These are phyloP conservation scores for Pythium vanterpoolii DNA, from an alignment of 352 stramenopile genomes.

Conservation along the genomic window DNA sequence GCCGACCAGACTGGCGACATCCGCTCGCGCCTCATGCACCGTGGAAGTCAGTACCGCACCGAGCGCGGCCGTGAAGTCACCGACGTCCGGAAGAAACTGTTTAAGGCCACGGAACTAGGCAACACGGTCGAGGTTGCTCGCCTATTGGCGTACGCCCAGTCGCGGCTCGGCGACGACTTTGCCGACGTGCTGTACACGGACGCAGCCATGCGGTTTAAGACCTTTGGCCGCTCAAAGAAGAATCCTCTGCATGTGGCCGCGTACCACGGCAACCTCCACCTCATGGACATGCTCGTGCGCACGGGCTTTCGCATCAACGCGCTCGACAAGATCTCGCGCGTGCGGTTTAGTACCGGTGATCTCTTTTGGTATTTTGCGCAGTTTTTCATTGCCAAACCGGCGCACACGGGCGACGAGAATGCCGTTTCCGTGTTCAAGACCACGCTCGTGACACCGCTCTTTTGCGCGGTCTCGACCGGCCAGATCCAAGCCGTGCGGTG, in stretches of 20 bases:
- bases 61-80: conserved; percentile 41
- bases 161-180: conserved; percentile 52
- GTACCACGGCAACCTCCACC: conserved; percentile 61
- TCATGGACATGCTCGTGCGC: conserved; percentile 46
- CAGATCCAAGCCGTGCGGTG: conserved; percentile 54
- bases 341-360: conserved; percentile 76
- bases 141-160: conserved; percentile 44
- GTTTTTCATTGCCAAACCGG: conserved; percentile 51
- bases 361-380: conserved; percentile 76
- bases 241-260: conserved; percentile 78
- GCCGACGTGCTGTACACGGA: conserved; percentile 58
- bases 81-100: conserved; percentile 71
- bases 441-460: conserved; percentile 64
- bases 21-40: conserved; percentile 39
- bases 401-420: conserved; percentile 42
- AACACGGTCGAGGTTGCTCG: conserved; percentile 59
- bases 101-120: conserved; percentile 61
- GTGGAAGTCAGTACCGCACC: conserved; percentile 34
- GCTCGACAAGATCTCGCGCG: conserved; percentile 68
- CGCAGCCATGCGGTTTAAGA: conserved; percentile 40
- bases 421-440: conserved; percentile 63
- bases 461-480: conserved; percentile 61
- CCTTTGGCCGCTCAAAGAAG: conserved; percentile 74
- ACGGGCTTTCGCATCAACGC: conserved; percentile 61
- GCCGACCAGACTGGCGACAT: conserved; percentile 79